A percentile compares a stretch with the other conserved stretches of the same genome.
Conservation (phyloP, 2,329 filamentous ascomycete species). For the Fusarium circinatum region DNA sequence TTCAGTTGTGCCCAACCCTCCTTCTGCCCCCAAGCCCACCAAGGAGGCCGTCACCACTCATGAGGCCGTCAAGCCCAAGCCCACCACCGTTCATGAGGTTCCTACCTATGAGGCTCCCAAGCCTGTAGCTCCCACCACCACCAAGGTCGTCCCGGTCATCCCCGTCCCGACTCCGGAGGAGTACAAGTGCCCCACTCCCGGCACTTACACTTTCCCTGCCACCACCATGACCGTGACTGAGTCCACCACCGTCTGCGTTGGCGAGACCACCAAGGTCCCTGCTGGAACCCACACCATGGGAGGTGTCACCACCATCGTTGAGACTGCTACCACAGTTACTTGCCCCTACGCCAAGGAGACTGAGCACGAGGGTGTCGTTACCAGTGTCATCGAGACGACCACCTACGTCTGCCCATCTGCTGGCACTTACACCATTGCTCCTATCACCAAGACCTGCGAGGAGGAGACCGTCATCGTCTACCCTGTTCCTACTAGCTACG, state of each 20-base stretch:
- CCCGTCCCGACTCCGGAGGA: conserved; percentile 63
- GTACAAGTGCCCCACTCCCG: conserved; percentile 70
- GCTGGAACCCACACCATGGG: conserved; percentile 75
- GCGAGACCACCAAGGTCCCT: conserved; percentile 69
- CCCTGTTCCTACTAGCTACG: conserved; percentile 72
- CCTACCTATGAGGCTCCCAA: conserved; percentile 27
- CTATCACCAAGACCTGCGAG: conserved; percentile 70
- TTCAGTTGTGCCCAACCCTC: conserved; percentile 55
- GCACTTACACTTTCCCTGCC: conserved; percentile 80
- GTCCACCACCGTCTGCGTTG: conserved; percentile 73
- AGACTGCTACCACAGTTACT: conserved; percentile 72
- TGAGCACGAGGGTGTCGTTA: conserved; percentile 67
- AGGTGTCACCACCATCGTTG: conserved; percentile 77
- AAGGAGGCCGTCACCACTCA: conserved; percentile 24
- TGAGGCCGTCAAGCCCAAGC: conserved; percentile 23
- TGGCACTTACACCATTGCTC: conserved; percentile 80
- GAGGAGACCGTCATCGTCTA: conserved; percentile 68
- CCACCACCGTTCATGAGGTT: conserved; percentile 17
- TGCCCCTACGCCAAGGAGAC: conserved; percentile 76
- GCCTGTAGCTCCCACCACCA: conserved; percentile 42
- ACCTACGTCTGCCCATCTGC: conserved; percentile 78
- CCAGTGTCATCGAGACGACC: conserved; percentile 74
- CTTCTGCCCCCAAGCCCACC: conserved; percentile 37
- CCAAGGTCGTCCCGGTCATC: conserved; percentile 56
- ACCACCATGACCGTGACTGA: conserved; percentile 75